These are phyloP conservation scores for Hypsizygus marmoreus DNA, from an alignment of 768 basidiomycete species.

Conservation along the genomic window DNA sequence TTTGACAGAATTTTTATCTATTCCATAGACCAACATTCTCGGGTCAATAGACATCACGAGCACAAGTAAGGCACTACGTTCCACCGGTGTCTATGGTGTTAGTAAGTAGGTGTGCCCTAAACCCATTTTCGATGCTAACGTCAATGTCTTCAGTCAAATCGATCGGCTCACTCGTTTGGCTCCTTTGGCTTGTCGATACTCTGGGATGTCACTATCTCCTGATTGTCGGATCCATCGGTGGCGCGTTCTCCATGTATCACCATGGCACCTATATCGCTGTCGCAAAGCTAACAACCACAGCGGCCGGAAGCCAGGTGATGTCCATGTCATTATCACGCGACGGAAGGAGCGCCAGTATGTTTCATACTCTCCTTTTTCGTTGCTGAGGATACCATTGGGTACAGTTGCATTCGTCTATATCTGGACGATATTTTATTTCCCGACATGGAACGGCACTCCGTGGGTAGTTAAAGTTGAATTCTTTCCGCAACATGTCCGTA, in stretches of 20 bases:
- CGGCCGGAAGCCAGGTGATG: constrained; percentile 11
- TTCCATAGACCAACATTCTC: constrained; percentile 42
- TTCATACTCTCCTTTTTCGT: constrained; percentile 8
- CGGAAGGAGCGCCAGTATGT: constrained; percentile 33
- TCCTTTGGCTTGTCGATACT: constrained; percentile 42
- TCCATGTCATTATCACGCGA: constrained; percentile 21
- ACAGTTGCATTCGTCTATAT: constrained; percentile 38
- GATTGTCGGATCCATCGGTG: constrained; percentile 41
- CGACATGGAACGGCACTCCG: constrained; percentile 47
- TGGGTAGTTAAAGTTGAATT: constrained; percentile 48
- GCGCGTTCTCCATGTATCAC: constrained; percentile 43
- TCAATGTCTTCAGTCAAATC: constrained; percentile 27
- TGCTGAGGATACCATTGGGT: not conserved
- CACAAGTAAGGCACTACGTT: constrained; percentile 36
- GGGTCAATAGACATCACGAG: constrained; percentile 45
- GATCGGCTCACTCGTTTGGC: constrained; percentile 39
- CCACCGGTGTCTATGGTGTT: constrained; percentile 53
- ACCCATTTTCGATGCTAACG: not conserved
- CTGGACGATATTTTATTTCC: constrained; percentile 39
- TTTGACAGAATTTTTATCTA: not conserved
- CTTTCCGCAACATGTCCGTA: constrained; percentile 43
- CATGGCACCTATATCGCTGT: constrained; percentile 46
- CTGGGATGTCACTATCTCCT: constrained; percentile 44
- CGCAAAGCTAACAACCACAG: constrained; percentile 25
- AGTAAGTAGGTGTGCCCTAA: constrained; percentile 29